phyloP scores from a whole-genome alignment of 371 early-diverging fungal genomes.

The Circinella umbellata region DNA sequence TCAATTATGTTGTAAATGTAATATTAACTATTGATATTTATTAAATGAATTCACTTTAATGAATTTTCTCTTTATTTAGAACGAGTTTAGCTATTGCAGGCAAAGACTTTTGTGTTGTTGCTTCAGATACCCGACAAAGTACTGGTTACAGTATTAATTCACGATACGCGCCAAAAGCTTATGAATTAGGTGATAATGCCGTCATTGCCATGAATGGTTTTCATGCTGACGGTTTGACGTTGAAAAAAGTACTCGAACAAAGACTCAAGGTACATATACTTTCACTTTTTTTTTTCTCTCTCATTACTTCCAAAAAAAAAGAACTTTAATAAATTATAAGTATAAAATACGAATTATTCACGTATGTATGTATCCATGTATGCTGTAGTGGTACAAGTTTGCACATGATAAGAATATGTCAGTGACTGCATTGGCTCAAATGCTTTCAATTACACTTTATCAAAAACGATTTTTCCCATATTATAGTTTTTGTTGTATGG shows the following conservation, averaged over 20 bases:
- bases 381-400: slow-evolving; percentile 84
- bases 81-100: slow-evolving; percentile 96
- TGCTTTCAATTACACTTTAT: slow-evolving; percentile 95
- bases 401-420: slow-evolving; percentile 92
- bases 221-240: slow-evolving; percentile 93
- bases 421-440: slow-evolving; percentile 89
- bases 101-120: slow-evolving; percentile 93
- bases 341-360: background rate
- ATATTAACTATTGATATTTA: too few relatives aligned
- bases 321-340: background rate
- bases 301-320: background rate
- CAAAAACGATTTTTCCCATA: slow-evolving; percentile 98
- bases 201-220: slow-evolving; percentile 94
- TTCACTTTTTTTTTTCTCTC: background rate
- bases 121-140: slow-evolving; percentile 98
- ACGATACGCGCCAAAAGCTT: slow-evolving; percentile 94
- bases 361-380: background rate
- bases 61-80: slow-evolving; percentile 45
- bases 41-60: background rate
- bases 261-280: slow-evolving; percentile 75
- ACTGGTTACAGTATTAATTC: slow-evolving; percentile 97
- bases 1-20: too few relatives aligned
- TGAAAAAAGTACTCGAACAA: slow-evolving; percentile 87
- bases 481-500: slow-evolving; percentile 91
- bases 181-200: slow-evolving; percentile 84